Percentiles rank a stretch among this genome's conserved stretches.
These are phyloP conservation scores for Microdochium nivale DNA, from an alignment of 2,329 filamentous ascomycete genomes.

Conservation along the genomic window DNA sequence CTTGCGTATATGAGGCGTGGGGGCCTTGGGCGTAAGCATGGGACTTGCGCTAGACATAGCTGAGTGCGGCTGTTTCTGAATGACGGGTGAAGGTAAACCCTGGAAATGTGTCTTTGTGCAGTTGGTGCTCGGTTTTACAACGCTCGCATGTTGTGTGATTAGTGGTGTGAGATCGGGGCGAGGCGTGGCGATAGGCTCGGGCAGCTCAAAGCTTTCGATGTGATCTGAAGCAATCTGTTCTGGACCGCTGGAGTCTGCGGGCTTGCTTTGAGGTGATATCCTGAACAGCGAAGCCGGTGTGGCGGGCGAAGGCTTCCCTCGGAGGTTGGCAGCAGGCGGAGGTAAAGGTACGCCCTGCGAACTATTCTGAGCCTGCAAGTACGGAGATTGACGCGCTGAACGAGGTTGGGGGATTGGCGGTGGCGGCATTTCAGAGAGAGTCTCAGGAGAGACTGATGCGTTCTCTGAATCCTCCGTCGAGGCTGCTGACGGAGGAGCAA, in stretches of 20 bases:
- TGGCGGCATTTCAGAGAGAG: constrained; percentile 57
- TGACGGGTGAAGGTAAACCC: constrained; percentile 38
- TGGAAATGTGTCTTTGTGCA: constrained; percentile 41
- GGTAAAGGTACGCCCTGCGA: constrained; percentile 15
- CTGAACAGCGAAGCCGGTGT: constrained; percentile 87
- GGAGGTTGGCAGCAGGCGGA: constrained; percentile 14
- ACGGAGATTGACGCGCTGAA: constrained; percentile 59
- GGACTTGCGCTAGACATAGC: constrained; percentile 58
- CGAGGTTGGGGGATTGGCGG: constrained; percentile 58
- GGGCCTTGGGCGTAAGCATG: constrained; percentile 48
- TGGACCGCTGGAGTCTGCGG: constrained; percentile 28
- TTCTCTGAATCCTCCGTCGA: constrained; percentile 51
- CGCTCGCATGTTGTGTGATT: constrained; percentile 34
- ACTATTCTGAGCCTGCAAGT: constrained; percentile 46
- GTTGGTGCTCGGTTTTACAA: constrained; percentile 28
- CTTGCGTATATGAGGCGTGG: constrained; percentile 35
- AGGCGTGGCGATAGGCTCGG: constrained; percentile 54
- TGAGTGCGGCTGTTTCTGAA: constrained; percentile 29
- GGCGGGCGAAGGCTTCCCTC: constrained; percentile 53
- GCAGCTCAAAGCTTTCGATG: constrained; percentile 56
- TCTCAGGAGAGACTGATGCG: constrained; percentile 56
- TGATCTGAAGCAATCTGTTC: constrained; percentile 38
- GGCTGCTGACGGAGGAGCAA: constrained; percentile 25
- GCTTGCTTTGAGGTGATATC: constrained; percentile 47
- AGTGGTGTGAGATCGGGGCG: constrained; percentile 38